phyloP scores from a whole-genome alignment of 352 stramenopile species.

The Thraustotheca clavata region DNA sequence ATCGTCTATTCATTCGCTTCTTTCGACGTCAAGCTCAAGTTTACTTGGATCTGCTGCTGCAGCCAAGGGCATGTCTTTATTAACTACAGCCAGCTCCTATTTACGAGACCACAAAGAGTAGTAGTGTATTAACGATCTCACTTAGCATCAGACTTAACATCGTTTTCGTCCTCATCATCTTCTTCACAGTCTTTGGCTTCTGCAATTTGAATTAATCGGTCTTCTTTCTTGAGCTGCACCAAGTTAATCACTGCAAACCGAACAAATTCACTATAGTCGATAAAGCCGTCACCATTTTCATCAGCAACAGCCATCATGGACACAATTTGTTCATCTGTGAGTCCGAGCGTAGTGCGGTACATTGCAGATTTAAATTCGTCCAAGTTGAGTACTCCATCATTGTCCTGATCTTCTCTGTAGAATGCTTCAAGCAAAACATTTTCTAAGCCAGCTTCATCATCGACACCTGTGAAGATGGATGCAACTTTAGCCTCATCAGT shows the following conservation, averaged over 20 bases:
- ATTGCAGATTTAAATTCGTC: slow-evolving; percentile 34
- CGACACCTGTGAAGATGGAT: slow-evolving; percentile 30
- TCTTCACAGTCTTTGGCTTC: slow-evolving; percentile 12
- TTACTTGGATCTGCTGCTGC: slow-evolving; percentile 46
- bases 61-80: slow-evolving; percentile 74
- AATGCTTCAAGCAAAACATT: slow-evolving; percentile 20
- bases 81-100: slow-evolving; percentile 71
- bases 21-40: slow-evolving; percentile 36
- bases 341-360: slow-evolving; percentile 45
- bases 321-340: slow-evolving; percentile 36
- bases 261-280: slow-evolving; percentile 82
- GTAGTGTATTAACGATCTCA: slow-evolving; percentile 22
- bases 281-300: slow-evolving; percentile 71
- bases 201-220: neutral
- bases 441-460: slow-evolving; percentile 51
- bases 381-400: slow-evolving; percentile 51
- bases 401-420: slow-evolving; percentile 58
- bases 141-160: slow-evolving; percentile 1
- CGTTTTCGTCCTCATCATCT: neutral
- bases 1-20: slow-evolving; percentile 27
- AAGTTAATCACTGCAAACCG: slow-evolving; percentile 31
- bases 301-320: slow-evolving; percentile 70
- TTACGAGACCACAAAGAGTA: slow-evolving; percentile 37
- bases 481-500: slow-evolving; percentile 21
- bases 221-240: slow-evolving; percentile 19